Evolutionary conservation across 2,329 filamentous ascomycete genomes (phyloP), one percentile per base, ranked within the genome.

Genomic region (Penicillium sp.): DNA sequence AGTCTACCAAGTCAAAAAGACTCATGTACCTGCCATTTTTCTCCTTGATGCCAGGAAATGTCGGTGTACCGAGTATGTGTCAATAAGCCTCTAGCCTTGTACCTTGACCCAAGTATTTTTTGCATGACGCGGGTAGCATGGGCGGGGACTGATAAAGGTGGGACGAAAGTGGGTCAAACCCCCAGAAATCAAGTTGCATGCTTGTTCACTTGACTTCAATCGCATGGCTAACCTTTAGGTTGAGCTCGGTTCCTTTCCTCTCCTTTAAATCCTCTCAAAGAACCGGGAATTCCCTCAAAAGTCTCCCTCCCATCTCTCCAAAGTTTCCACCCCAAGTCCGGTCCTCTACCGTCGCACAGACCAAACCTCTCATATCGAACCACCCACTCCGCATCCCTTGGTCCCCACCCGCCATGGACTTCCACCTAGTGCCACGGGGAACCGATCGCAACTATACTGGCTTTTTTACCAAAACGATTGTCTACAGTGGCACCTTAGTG

Each of bases 391-490:
- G 6, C 6, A 2, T 15, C 40, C 33, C 41, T 53, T 31, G 11
- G 11, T 4, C 5, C 37, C 22, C 11, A 40, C 12, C 33, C 43
- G 46, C 26, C 37, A 73, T 77, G 73, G 75, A 77, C 60, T 75
- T 76, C 62, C 71, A 70, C 64, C 70, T 79, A 26, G 69, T 77
- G 44, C 75, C 76, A 59, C 68, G 73, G 35, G 75, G 75, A 51
- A 67, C 67, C 49, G 76, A 75, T 51, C 66, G 67, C 49, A 79
- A 79, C 53, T 79, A 79, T 59, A 79, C 75, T 1, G 77, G 76
- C 6, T 77, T 77, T 58, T 63, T 80, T 20, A 80, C 78, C 8
- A 78, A 79, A 57, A 79, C 75, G 12, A 78, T 80, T 51, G 75
- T 80, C 59, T 81, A 80, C 58, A 68, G 64, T 4, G 69, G 65